Conservation (phyloP, 1,284 basidiomycete genomes). For the Leccinum subrobustum region DNA sequence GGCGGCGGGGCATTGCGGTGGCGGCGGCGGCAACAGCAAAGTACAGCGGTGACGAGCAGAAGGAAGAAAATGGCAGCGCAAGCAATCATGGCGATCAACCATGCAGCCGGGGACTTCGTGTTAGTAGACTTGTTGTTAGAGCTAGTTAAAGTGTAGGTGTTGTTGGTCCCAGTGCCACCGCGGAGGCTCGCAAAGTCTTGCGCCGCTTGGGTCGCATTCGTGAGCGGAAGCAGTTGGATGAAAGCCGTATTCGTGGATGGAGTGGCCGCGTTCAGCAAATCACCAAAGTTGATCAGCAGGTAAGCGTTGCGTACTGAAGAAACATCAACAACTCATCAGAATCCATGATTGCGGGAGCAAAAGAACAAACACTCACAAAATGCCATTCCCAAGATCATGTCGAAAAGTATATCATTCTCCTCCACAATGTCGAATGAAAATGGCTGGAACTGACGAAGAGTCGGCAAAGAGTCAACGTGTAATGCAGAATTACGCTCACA, state of each 20-base stretch:
- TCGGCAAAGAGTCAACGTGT: not conserved
- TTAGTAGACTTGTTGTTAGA: not conserved
- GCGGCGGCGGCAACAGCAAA: conserved; percentile 10
- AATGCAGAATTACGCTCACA: conserved; percentile 32
- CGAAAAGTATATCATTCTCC: conserved; percentile 41
- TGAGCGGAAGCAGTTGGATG: conserved; percentile 59
- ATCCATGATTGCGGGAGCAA: not conserved
- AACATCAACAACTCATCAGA: not conserved
- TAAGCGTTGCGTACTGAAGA: conserved; percentile 54
- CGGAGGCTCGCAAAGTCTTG: conserved; percentile 24
- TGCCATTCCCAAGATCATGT: conserved; percentile 51
- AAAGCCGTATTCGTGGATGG: conserved; percentile 45
- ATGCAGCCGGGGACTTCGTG: not conserved
- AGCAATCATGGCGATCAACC: conserved; percentile 20
- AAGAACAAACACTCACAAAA: conserved; percentile 42
- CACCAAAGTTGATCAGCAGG: conserved; percentile 58
- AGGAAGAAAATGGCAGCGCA: conserved; percentile 11
- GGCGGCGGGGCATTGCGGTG: not conserved
- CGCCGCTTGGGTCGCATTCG: conserved; percentile 36
- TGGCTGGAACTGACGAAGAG: conserved; percentile 43
- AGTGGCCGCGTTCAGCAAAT: conserved; percentile 46
- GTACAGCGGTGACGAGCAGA: conserved; percentile 5
- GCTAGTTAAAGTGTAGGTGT: not conserved
- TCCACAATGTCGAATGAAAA: conserved; percentile 42
- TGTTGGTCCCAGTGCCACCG: not conserved